phyloP scores from a whole-genome alignment of 495 filamentous ascomycete genomes.

The Recurvomyces mirabilis region DNA sequence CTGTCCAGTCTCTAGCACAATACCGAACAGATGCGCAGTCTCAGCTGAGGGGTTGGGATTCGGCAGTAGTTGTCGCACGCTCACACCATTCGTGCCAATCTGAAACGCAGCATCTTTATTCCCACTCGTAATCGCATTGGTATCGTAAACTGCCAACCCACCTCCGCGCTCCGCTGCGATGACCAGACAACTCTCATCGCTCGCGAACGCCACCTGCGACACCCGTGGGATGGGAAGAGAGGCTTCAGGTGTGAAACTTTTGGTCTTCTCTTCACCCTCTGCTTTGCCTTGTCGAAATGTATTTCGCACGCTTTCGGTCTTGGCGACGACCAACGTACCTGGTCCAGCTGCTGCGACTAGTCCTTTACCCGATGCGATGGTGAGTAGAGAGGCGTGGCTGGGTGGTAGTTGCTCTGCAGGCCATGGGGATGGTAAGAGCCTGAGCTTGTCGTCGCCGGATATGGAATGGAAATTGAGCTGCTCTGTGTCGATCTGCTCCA shows the following conservation, averaged over 20 bases:
- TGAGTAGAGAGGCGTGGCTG: conserved; percentile 72
- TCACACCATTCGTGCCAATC: conserved; percentile 60
- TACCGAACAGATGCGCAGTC: conserved; percentile 51
- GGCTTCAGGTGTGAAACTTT: conserved; percentile 61
- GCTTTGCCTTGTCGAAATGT: conserved; percentile 48
- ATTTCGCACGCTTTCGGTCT: conserved; percentile 64
- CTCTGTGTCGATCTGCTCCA: conserved; percentile 51
- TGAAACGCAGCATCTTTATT: conserved; percentile 59
- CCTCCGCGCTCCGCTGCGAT: conserved; percentile 73
- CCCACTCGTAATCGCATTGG: conserved; percentile 50
- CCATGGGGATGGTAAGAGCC: conserved; percentile 70
- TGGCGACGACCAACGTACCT: conserved; percentile 62
- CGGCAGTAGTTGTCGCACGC: conserved; percentile 63
- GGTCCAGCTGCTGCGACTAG: conserved; percentile 81
- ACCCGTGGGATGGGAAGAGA: conserved; percentile 62
- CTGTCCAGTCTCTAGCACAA: conserved; percentile 69
- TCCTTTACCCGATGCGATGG: conserved; percentile 67
- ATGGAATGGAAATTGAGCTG: conserved; percentile 73
- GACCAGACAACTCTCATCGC: conserved; percentile 72
- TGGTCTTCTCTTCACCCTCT: conserved; percentile 47
- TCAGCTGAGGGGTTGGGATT: conserved; percentile 59
- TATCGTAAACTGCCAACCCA: conserved; percentile 72
- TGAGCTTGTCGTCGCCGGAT: conserved; percentile 68
- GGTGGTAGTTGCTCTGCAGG: conserved; percentile 59
- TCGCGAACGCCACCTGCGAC: conserved; percentile 81